A percentile compares a stretch with the other conserved stretches of the same genome.
phyloP scores from a whole-genome alignment of 345 rosid species.

The Leavenworthia alabamica region DNA sequence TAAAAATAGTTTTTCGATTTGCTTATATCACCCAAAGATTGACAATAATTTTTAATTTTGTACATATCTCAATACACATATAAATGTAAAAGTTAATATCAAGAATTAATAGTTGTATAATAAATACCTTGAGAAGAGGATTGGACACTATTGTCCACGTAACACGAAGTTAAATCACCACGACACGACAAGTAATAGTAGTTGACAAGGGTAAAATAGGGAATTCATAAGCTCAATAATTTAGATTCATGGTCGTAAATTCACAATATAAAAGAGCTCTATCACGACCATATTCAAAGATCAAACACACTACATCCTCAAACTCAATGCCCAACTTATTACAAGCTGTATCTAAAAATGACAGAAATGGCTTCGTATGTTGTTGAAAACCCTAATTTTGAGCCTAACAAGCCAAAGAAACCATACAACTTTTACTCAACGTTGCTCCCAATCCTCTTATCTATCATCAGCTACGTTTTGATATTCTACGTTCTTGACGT shows the following conservation, averaged over 20 bases:
- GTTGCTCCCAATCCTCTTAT: conserved; percentile 13
- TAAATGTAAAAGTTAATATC: conserved; percentile 10
- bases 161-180: conserved; percentile 5
- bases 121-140: conserved; percentile 3
- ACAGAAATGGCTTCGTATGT: conserved; percentile 11
- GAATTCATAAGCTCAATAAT: background rate
- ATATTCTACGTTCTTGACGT: conserved; percentile 13
- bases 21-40: conserved; percentile 18
- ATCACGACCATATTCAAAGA: background rate
- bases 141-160: conserved; percentile 15
- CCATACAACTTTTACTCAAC: conserved; percentile 3
- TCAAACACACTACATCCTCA: background rate
- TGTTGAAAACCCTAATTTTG: conserved; percentile 10
- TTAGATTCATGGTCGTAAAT: background rate
- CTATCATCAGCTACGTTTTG: conserved; percentile 14
- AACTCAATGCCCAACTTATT: conserved; percentile 16
- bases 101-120: conserved; percentile 1
- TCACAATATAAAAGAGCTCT: conserved; percentile 12
- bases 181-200: conserved; percentile 14
- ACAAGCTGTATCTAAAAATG: conserved; percentile 1
- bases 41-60: background rate
- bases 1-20: background rate
- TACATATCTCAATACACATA: conserved; percentile 2
- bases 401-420: conserved; percentile 17
- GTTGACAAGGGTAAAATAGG: conserved; percentile 5